Evolutionary conservation across 164 flowering plant genomes (phyloP).

Genomic region (Macadamia integrifolia): DNA sequence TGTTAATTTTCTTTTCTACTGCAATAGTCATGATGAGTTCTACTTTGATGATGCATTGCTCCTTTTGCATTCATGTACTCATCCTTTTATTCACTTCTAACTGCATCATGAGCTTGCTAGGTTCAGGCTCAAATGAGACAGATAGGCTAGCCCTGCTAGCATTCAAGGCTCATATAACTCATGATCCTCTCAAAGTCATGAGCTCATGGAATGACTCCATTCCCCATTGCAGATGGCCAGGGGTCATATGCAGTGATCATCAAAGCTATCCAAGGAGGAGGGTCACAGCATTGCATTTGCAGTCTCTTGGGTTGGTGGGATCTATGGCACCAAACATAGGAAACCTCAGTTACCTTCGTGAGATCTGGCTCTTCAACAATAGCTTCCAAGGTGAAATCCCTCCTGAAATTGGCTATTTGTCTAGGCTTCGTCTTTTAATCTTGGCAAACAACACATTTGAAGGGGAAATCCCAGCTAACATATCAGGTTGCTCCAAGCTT

Average conservation of each 20-base stretch:
- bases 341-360: slow-evolving; percentile 10
- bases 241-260: neutral
- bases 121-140: neutral
- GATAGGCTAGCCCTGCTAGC: neutral
- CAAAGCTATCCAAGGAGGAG: neutral
- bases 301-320: neutral
- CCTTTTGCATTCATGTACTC: too few relatives aligned
- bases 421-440: too few relatives aligned
- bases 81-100: too few relatives aligned
- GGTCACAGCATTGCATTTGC: slow-evolving; percentile 8
- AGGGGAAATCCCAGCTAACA: slow-evolving; percentile 6
- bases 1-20: too few relatives aligned
- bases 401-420: too few relatives aligned
- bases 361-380: neutral
- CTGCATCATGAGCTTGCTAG: too few relatives aligned
- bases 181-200: neutral
- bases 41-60: too few relatives aligned
- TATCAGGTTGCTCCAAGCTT: too few relatives aligned
- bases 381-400: slow-evolving; percentile 9
- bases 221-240: neutral
- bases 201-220: slow-evolving; percentile 15
- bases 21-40: too few relatives aligned
- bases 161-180: neutral
- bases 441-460: slow-evolving; percentile 1
- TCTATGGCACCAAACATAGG: slow-evolving; percentile 13